These are phyloP conservation scores for Simplicillium sp. DNA, from an alignment of 2,329 filamentous ascomycete genomes.

Conservation along the genomic window DNA sequence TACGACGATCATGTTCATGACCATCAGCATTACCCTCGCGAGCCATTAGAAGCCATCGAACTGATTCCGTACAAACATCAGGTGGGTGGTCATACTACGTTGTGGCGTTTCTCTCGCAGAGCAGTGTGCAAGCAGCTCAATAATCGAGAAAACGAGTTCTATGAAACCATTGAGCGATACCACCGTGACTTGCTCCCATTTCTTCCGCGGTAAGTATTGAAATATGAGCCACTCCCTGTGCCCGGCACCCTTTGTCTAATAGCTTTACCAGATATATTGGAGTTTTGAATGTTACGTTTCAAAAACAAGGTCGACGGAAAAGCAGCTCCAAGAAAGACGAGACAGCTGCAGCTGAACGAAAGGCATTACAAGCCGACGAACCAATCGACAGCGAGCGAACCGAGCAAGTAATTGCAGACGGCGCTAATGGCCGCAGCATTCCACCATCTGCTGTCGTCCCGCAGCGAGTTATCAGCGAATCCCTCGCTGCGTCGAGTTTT, in stretches of 20 bases:
- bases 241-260: background rate
- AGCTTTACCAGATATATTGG: conserved; percentile 72
- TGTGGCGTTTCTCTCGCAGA: conserved; percentile 90
- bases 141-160: conserved; percentile 97
- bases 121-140: conserved; percentile 98
- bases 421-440: background rate
- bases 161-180: conserved; percentile 86
- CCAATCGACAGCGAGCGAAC: conserved; percentile 9
- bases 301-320: conserved; percentile 65
- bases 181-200: conserved; percentile 88
- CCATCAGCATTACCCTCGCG: conserved; percentile 38
- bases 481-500: conserved; percentile 53
- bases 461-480: conserved; percentile 56
- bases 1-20: conserved; percentile 42
- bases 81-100: conserved; percentile 90
- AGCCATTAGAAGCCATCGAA: conserved; percentile 82
- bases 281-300: conserved; percentile 91
- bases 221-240: conserved; percentile 7
- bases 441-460: conserved; percentile 11
- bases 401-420: conserved; percentile 4
- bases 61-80: conserved; percentile 96
- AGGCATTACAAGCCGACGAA: conserved; percentile 21
- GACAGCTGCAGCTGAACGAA: conserved; percentile 22
- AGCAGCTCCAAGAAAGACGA: conserved; percentile 45
- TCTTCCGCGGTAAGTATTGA: conserved; percentile 61